These are phyloP conservation scores for Dioscorea dumetorum DNA, from an alignment of 106 monocot genomes.

Conservation along the genomic window DNA sequence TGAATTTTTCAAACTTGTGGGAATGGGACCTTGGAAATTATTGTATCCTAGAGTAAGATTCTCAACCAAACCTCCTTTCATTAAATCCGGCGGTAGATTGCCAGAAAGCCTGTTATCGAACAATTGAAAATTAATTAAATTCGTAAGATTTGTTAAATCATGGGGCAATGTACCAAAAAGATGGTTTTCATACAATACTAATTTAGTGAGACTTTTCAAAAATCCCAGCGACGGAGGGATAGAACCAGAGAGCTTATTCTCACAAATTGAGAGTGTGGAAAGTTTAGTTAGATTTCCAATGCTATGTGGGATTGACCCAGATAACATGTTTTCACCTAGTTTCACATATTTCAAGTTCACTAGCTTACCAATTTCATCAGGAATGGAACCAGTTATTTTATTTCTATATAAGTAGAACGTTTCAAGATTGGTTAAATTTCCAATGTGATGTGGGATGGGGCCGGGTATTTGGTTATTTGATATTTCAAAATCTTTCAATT, in stretches of 20 bases:
- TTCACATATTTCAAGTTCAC: not conserved
- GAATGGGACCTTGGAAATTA: constrained; percentile 2
- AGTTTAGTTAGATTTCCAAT: no score
- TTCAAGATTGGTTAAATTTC: constrained; percentile 8
- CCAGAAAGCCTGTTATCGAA: constrained; percentile 1
- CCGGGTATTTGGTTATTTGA: no score
- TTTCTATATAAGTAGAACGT: not conserved
- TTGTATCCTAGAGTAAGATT: not conserved
- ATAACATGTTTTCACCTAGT: not conserved
- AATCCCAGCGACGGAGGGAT: constrained; percentile 1
- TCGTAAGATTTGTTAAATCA: not conserved
- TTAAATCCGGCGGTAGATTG: not conserved
- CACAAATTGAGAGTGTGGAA: no score
- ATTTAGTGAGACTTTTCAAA: not conserved
- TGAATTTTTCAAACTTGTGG: not conserved
- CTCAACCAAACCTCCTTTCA: not conserved
- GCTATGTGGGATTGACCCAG: not conserved
- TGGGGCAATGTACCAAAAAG: constrained; percentile 4
- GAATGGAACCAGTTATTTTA: constrained; percentile 4
- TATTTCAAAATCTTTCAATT: no score
- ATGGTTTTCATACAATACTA: not conserved
- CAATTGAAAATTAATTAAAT: not conserved
- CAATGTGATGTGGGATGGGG: constrained; percentile 1
- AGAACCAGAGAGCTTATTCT: not conserved
- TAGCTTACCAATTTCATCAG: constrained; percentile 6